Conservation (phyloP, 768 basidiomycete species). For the Tulasnella sp. region DNA sequence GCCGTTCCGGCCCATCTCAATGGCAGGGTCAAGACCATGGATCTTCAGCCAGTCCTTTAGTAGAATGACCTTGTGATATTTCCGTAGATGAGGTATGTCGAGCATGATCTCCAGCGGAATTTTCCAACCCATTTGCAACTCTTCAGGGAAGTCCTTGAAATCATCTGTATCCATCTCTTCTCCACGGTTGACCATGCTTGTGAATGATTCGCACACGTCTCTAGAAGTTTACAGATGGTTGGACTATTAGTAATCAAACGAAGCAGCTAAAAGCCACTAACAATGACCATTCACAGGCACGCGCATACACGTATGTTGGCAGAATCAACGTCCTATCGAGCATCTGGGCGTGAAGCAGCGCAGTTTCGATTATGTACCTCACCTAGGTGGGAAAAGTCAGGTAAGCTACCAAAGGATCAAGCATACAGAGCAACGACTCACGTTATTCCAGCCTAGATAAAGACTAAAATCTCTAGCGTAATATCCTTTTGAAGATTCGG, state of each 20-base stretch:
- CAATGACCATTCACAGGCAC: slow-evolving; percentile 10
- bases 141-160: background rate
- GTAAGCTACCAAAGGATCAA: background rate
- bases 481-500: background rate
- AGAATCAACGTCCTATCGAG: slow-evolving; percentile 10
- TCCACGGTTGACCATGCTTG: background rate
- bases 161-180: slow-evolving; percentile 5
- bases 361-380: slow-evolving; percentile 14
- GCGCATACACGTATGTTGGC: slow-evolving; percentile 11
- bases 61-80: background rate
- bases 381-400: background rate
- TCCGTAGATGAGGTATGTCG: slow-evolving; percentile 6
- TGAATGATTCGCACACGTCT: slow-evolving; percentile 12
- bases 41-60: slow-evolving; percentile 11
- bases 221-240: background rate
- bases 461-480: background rate
- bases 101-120: slow-evolving; percentile 11
- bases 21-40: slow-evolving; percentile 2
- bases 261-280: background rate
- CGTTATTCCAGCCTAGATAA: slow-evolving; percentile 12
- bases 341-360: slow-evolving; percentile 6
- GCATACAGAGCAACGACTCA: background rate
- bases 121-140: background rate
- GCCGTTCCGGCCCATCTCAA: slow-evolving; percentile 2
- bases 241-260: background rate